phyloP scores from a whole-genome alignment of 768 basidiomycete species.

The Tephrocybe sp. region DNA sequence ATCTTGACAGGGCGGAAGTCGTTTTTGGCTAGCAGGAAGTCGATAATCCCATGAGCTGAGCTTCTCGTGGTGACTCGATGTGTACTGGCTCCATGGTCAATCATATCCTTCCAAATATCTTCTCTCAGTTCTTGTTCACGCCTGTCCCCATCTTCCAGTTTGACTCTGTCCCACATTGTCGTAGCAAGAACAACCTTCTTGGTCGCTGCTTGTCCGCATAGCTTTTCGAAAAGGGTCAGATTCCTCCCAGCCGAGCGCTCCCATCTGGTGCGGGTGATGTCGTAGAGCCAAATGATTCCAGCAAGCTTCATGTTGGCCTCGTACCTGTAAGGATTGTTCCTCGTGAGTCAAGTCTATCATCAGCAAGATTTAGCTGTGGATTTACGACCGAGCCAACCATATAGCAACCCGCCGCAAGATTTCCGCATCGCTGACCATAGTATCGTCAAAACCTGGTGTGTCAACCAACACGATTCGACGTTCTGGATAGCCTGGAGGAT shows the following conservation, averaged over 20 bases:
- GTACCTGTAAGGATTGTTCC: not conserved
- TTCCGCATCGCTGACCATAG: slow-evolving; percentile 5
- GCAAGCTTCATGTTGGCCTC: slow-evolving; percentile 8
- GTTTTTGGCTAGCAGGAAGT: too few relatives aligned
- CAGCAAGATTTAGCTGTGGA: not conserved
- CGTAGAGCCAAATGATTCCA: slow-evolving; percentile 14
- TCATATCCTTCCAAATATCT: slow-evolving; percentile 39
- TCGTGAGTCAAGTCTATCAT: not conserved
- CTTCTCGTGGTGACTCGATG: too few relatives aligned
- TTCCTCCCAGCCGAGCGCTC: slow-evolving; percentile 15
- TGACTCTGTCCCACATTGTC: slow-evolving; percentile 37
- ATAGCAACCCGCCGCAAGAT: slow-evolving; percentile 9
- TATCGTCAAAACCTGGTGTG: slow-evolving; percentile 9
- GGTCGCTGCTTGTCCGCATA: slow-evolving; percentile 10
- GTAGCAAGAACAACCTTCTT: slow-evolving; percentile 12
- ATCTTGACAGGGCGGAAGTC: too few relatives aligned
- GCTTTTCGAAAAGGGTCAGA: slow-evolving; percentile 11
- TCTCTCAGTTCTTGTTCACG: slow-evolving; percentile 33
- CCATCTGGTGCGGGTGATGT: slow-evolving; percentile 15
- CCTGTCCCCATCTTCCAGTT: slow-evolving; percentile 25
- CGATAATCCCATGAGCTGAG: too few relatives aligned
- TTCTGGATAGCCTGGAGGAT: not conserved
- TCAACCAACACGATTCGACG: slow-evolving; percentile 15
- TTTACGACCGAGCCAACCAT: slow-evolving; percentile 11
- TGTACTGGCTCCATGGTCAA: slow-evolving; percentile 35